Evolutionary conservation across 2,329 filamentous ascomycete species (phyloP), one percentile per base, ranked within the genome.

Genomic region (Amauroascus niger): DNA sequence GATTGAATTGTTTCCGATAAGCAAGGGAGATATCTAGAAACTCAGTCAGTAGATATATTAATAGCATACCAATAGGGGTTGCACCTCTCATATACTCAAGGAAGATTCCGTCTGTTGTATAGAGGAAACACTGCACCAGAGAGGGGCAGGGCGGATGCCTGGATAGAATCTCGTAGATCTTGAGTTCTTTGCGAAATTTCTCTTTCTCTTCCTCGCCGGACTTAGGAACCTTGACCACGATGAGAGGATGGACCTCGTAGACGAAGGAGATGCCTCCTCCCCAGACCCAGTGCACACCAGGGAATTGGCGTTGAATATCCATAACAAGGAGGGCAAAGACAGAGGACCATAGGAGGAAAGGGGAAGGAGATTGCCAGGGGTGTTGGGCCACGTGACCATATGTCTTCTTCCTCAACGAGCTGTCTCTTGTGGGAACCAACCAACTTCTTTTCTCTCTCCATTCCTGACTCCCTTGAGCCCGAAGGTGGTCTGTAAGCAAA

Each of bases 81-180:
- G 37, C 48, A 64, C 59, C 62, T 63, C 60, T 61, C 60, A 64
- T 62, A 14, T 64, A 66, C 53, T 66, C 61, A 1, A 66, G 61
- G 44, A 64, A 66, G 40, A 66, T 62, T n/a, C 63, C 59, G 16
- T 54, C 60, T 9, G 48, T 33, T 7, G 59, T 35, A 43, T 49
- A 58, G 49, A 48, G 47, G 45, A 65, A 65, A 54, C 57, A 64
- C 45, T 61, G 57, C 14, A 66, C 56, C 1, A 66, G 39, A 30
- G 52, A 65, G 1, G 61, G 58, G 14, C 60, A 65, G 7, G 57
- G 59, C 3, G 55, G 57, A 40, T 59, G 35, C 47, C 48, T 57
- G 1, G 61, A 62, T 18, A 64, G 59, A 1, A 58, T 56, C 14
- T 55, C 14, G 51, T 64, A 64, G 18, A 65, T 62, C 52, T 62